Evolutionary conservation across 1,139 yeast genomes (phyloP).

Genomic region (Suhomyces ambrosiae): DNA sequence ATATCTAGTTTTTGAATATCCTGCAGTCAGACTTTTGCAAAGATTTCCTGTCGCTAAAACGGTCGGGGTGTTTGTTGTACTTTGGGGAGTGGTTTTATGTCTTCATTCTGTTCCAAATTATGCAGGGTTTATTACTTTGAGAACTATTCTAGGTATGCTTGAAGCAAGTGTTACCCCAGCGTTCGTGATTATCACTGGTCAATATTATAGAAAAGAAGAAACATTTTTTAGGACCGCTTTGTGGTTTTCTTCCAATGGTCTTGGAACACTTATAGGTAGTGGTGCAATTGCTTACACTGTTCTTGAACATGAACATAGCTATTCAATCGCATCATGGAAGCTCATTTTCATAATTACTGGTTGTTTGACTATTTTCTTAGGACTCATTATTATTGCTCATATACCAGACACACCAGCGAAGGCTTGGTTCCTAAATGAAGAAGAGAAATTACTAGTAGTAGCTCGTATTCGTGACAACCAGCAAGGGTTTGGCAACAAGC

Average conservation of each 20-base stretch:
- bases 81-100: conserved; percentile 51
- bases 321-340: conserved; percentile 48
- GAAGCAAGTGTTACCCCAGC: conserved; percentile 60
- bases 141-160: conserved; percentile 55
- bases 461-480: conserved; percentile 41
- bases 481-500: conserved; percentile 59
- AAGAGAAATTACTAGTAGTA: conserved; percentile 45
- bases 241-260: conserved; percentile 55
- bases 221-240: conserved; percentile 48
- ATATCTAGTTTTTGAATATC: conserved; percentile 49
- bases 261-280: conserved; percentile 52
- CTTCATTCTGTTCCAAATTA: conserved; percentile 45
- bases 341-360: conserved; percentile 51
- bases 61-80: conserved; percentile 34
- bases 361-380: conserved; percentile 46
- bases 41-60: conserved; percentile 46
- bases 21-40: conserved; percentile 46
- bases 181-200: conserved; percentile 53
- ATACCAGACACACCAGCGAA: conserved; percentile 57
- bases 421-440: conserved; percentile 46
- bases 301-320: conserved; percentile 30
- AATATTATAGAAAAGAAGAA: conserved; percentile 56
- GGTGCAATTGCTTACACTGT: conserved; percentile 56
- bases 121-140: conserved; percentile 41
- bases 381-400: conserved; percentile 43